phyloP scores from a whole-genome alignment of 805 yeast genomes.

The Phaffomyces antillensis region DNA sequence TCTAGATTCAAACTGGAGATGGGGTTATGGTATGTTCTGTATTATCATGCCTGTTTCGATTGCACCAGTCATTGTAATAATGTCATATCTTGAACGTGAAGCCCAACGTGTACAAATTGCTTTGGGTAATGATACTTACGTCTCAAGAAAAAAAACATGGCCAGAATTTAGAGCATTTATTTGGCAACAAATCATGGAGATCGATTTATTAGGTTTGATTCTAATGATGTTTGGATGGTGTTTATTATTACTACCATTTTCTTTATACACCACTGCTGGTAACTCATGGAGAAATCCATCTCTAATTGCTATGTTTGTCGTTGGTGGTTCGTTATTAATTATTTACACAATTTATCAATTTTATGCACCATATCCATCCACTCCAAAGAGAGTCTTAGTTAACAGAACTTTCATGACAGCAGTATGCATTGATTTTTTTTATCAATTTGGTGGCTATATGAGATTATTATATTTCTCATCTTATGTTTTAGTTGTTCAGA shows the following conservation, averaged over 20 bases:
- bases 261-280: conserved; percentile 25
- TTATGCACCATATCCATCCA: conserved; percentile 28
- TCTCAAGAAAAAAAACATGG: neutral
- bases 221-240: conserved; percentile 30
- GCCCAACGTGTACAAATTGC: neutral
- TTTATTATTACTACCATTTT: conserved; percentile 30
- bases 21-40: conserved; percentile 44
- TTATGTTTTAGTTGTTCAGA: conserved; percentile 24
- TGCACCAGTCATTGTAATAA: conserved; percentile 25
- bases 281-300: conserved; percentile 29
- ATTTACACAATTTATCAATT: conserved; percentile 29
- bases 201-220: conserved; percentile 31
- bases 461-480: conserved; percentile 26
- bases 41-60: conserved; percentile 34
- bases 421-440: conserved; percentile 25
- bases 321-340: conserved; percentile 30
- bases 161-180: neutral
- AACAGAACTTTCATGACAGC: conserved; percentile 29
- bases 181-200: conserved; percentile 1
- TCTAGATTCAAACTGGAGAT: conserved; percentile 34
- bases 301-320: conserved; percentile 34
- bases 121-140: conserved; percentile 20
- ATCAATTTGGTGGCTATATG: conserved; percentile 21
- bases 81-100: conserved; percentile 22
- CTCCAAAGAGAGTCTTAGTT: conserved; percentile 27